phyloP scores from a whole-genome alignment of 73 alveolate species.

The Strombidium stylifer region DNA sequence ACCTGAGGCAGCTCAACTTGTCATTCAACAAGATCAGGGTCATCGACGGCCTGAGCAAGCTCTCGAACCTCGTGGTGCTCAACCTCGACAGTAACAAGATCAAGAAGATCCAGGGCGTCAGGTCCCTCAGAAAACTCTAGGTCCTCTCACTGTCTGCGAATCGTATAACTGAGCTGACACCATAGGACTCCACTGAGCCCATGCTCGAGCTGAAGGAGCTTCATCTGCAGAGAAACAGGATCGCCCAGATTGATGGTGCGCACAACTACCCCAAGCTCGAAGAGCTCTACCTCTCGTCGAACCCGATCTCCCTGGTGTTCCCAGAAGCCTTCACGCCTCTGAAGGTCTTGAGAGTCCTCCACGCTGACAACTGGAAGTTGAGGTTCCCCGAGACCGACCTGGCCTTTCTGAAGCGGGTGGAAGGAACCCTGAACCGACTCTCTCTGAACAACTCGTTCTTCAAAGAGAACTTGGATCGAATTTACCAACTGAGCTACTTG shows the following conservation, averaged over 20 bases:
- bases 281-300: conserved; percentile 19
- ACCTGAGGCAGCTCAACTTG: conserved; percentile 33
- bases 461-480: conserved; percentile 14
- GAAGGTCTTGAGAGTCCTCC: background rate
- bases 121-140: conserved; percentile 27
- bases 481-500: conserved; percentile 19
- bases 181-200: conserved; percentile 22
- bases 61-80: conserved; percentile 19
- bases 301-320: conserved; percentile 13
- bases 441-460: conserved; percentile 19
- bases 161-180: conserved; percentile 5
- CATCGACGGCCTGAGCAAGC: conserved; percentile 28
- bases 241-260: background rate
- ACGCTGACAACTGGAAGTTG: conserved; percentile 9
- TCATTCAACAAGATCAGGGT: conserved; percentile 24
- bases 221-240: conserved; percentile 18
- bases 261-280: conserved; percentile 7
- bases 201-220: conserved; percentile 30
- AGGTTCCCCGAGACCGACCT: conserved; percentile 25
- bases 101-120: conserved; percentile 12
- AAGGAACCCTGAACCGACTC: background rate
- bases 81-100: conserved; percentile 37
- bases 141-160: conserved; percentile 23
- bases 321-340: conserved; percentile 21
- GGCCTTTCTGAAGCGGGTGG: background rate